A percentile compares a stretch with the other conserved stretches of the same genome.
Evolutionary conservation across 805 yeast genomes (phyloP).

Genomic region (Brettanomyces anomalus): DNA sequence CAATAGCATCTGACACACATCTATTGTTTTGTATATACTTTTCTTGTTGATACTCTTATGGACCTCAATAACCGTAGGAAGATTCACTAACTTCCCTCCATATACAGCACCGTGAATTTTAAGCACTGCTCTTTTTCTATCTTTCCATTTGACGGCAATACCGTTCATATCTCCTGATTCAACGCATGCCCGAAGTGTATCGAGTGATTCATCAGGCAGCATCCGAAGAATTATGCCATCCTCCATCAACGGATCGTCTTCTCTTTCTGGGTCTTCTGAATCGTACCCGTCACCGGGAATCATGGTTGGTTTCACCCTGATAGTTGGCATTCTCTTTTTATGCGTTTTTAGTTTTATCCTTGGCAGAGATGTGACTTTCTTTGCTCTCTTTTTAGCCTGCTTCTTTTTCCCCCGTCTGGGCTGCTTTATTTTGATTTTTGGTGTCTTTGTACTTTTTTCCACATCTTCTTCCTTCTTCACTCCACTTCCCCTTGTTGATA

Average conservation of each 20-base stretch:
- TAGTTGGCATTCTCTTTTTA: conserved; percentile 30
- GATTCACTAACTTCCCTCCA: conserved; percentile 78
- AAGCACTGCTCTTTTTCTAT: conserved; percentile 69
- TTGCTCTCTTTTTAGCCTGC: neutral
- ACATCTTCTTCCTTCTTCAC: neutral
- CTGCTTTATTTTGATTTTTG: conserved; percentile 1
- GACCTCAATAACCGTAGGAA: conserved; percentile 82
- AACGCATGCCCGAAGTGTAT: conserved; percentile 64
- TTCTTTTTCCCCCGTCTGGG: neutral
- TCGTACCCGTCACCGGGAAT: conserved; percentile 94
- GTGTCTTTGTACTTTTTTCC: neutral
- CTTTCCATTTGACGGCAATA: conserved; percentile 73
- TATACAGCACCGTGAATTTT: conserved; percentile 60
- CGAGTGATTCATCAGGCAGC: conserved; percentile 58
- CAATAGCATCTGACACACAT: conserved; percentile 75
- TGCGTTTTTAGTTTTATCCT: neutral
- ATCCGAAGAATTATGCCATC: conserved; percentile 78
- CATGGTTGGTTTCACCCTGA: conserved; percentile 50
- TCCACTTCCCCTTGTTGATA: neutral
- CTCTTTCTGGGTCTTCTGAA: conserved; percentile 91
- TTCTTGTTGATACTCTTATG: conserved; percentile 85
- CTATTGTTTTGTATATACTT: conserved; percentile 79
- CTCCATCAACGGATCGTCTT: conserved; percentile 88
- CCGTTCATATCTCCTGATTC: conserved; percentile 68
- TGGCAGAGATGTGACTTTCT: neutral